phyloP scores from a whole-genome alignment of 2,329 filamentous ascomycete species.

The Rhynchosporium graminicola region DNA sequence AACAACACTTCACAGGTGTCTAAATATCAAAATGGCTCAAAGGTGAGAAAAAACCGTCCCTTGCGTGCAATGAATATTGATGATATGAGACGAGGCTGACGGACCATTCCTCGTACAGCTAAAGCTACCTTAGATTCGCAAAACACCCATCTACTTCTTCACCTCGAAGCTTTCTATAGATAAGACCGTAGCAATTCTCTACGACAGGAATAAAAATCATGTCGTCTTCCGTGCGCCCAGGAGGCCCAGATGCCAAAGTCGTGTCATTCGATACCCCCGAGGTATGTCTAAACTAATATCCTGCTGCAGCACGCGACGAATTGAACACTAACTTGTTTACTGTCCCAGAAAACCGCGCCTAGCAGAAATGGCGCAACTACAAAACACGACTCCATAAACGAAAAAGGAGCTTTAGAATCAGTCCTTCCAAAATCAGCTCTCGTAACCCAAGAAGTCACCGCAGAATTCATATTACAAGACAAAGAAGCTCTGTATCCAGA shows the following conservation, averaged over 20 bases:
- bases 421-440: neutral
- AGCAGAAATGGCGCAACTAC: neutral
- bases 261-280: constrained; percentile 6
- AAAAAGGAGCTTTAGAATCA: constrained; percentile 5
- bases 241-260: constrained; percentile 11
- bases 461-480: constrained; percentile 7
- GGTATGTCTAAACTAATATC: neutral
- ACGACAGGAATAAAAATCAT: neutral
- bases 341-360: neutral
- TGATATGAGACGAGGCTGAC: neutral
- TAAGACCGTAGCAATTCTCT: neutral
- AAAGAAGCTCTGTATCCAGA: constrained; percentile 9
- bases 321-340: constrained; percentile 4
- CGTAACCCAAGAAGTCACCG: constrained; percentile 7
- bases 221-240: constrained; percentile 7
- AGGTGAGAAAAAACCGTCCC: neutral
- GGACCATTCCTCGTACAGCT: no score
- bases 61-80: neutral
- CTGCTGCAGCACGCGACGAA: neutral
- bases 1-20: neutral
- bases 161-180: neutral
- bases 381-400: neutral
- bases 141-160: neutral
- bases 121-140: neutral
- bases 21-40: neutral